Base-by-base conservation (phyloP, 495 filamentous ascomycete genomes). In the Neurospora africana region DNA sequence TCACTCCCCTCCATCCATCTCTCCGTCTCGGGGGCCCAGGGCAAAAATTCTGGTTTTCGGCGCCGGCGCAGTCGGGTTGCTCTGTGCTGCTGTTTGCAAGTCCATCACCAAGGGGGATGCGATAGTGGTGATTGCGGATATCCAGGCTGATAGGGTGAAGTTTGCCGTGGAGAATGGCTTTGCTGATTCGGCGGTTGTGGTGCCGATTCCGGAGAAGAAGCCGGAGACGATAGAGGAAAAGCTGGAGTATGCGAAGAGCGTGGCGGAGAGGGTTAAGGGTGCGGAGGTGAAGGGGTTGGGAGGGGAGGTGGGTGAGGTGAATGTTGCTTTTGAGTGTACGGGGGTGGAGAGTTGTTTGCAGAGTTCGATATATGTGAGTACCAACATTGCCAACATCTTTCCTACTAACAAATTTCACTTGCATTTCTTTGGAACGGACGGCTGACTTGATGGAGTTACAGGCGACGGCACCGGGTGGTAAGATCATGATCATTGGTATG, bases 401-500 rank as follows among this genome's bases (percentile, higher is more conserved):
- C 21, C 9, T 53, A 5, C n/a, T 21, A 7, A 21, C 2, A 69
- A 69, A 41, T 21, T 23, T 44, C 61, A 30, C 10, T 19, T 70
- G 8, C 17, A 35, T 3, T 1, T 9, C 19, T 11, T 5, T 11
- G 44, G 44, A 13, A 53, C 13, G 10, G 2, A 53, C 41, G 3
- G 35, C 61, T 75, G 38, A 72, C 68, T 58, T 17, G 40, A 0
- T 35, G 43, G 19, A 2, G 10, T 47, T 2, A 38, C 37, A 88
- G 86, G 81, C 91, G 9, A 90, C 93, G 4, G 84, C 86, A 36
- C 87, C 95, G 0, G 95, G 95, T 11, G 93, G 94, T 19, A 88
- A 89, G 68, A 83, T 97, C 43, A 88, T 97, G 82, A 86, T 97
- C 71, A 91, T 98, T 70, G 95, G 95, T n/a, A 97, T 98, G 93